phyloP scores from a whole-genome alignment of 75 land plant genomes.

The Azolla pinnata region DNA sequence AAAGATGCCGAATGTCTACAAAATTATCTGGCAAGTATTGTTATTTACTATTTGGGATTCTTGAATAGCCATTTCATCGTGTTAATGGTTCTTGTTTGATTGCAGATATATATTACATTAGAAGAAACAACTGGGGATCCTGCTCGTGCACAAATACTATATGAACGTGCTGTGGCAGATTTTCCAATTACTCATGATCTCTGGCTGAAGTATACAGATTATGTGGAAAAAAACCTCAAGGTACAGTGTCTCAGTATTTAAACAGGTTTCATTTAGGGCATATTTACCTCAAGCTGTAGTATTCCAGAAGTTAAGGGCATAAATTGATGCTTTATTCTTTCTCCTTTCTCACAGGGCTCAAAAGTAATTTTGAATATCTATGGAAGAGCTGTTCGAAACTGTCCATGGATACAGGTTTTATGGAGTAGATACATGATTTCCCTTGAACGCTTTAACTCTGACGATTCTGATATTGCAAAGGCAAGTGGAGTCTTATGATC shows the following conservation, averaged over 20 bases:
- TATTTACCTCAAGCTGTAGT: too few relatives aligned
- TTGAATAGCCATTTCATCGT: not conserved
- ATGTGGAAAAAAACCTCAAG: slow-evolving; percentile 74
- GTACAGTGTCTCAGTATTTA: too few relatives aligned
- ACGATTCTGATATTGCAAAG: slow-evolving; percentile 51
- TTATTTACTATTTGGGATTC: not conserved
- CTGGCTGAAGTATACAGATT: slow-evolving; percentile 78
- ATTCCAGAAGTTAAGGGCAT: too few relatives aligned
- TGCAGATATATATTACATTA: slow-evolving; percentile 68
- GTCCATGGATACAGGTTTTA: slow-evolving; percentile 80
- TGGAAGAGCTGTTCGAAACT: slow-evolving; percentile 72
- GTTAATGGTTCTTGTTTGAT: not conserved
- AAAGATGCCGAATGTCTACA: slow-evolving; percentile 60
- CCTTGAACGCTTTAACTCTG: slow-evolving; percentile 58
- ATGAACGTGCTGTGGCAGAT: slow-evolving; percentile 85
- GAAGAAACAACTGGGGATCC: slow-evolving; percentile 87
- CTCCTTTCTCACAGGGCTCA: slow-evolving; percentile 48
- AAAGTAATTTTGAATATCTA: slow-evolving; percentile 45
- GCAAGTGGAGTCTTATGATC: too few relatives aligned
- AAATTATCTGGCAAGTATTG: slow-evolving; percentile 83
- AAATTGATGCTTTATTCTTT: not conserved
- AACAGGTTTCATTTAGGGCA: too few relatives aligned
- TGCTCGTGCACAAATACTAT: slow-evolving; percentile 73
- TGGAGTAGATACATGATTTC: slow-evolving; percentile 75
- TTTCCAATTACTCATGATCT: slow-evolving; percentile 78